A percentile compares a stretch with the other conserved stretches of the same genome.
These are phyloP conservation scores for Stemphylium lycopersici DNA, from an alignment of 2,329 filamentous ascomycete genomes.

Conservation along the genomic window DNA sequence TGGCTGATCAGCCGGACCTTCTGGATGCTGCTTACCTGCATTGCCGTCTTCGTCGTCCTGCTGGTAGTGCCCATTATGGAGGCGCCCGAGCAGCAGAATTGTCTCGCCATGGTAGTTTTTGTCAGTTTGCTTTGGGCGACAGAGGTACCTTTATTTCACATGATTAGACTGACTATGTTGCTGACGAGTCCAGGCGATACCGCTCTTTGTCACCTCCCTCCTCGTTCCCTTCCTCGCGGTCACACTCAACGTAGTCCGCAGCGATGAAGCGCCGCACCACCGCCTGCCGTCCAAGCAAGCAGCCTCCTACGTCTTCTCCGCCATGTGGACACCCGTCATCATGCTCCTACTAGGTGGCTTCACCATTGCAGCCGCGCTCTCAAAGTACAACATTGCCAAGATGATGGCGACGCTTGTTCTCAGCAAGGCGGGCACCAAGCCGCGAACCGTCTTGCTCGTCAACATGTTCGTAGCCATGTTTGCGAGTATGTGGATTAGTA, in stretches of 20 bases:
- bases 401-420: slow-evolving; percentile 95
- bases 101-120: slow-evolving; percentile 89
- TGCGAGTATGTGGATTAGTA: slow-evolving; percentile 98
- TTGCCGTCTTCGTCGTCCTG: slow-evolving; percentile 75
- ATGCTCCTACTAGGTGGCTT: slow-evolving; percentile 97
- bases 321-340: slow-evolving; percentile 99
- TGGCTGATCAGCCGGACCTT: slow-evolving; percentile 88
- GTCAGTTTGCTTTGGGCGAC: slow-evolving; percentile 96
- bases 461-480: slow-evolving; percentile 99
- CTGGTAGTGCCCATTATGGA: slow-evolving; percentile 82
- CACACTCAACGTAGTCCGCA: slow-evolving; percentile 80
- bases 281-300: slow-evolving; percentile 81
- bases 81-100: slow-evolving; percentile 91
- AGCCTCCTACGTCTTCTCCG: slow-evolving; percentile 82
- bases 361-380: slow-evolving; percentile 90
- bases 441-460: slow-evolving; percentile 86
- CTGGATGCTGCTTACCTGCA: slow-evolving; percentile 72
- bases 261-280: slow-evolving; percentile 71
- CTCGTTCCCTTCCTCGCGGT: slow-evolving; percentile 94
- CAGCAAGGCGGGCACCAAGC: slow-evolving; percentile 92
- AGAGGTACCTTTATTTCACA: slow-evolving; percentile 63
- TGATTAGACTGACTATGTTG: background rate
- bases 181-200: slow-evolving; percentile 73
- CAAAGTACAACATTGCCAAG: slow-evolving; percentile 97
- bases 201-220: slow-evolving; percentile 93